These are phyloP conservation scores for Fraxinus ornus DNA, from an alignment of 305 asterid species.

Conservation along the genomic window DNA sequence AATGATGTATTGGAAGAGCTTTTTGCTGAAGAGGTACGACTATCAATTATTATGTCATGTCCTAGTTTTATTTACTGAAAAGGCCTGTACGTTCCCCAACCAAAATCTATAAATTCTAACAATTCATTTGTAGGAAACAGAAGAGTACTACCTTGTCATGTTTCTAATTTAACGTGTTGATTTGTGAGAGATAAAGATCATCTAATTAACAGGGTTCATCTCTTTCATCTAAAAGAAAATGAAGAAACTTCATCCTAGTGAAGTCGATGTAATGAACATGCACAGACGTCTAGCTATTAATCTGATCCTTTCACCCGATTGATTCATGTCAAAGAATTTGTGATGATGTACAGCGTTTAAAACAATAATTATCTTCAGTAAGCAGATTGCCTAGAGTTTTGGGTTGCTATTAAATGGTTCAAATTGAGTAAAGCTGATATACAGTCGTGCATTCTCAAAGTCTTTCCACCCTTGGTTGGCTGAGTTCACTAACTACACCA, in stretches of 20 bases:
- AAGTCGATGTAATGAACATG: background rate
- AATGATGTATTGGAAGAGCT: constrained; percentile 84
- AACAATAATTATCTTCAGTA: background rate
- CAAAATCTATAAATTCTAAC: background rate
- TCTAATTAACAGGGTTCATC: background rate
- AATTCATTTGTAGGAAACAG: background rate
- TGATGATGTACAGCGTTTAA: background rate
- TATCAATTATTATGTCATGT: background rate
- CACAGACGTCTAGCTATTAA: background rate
- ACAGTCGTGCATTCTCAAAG: background rate
- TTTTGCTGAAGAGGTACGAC: constrained; percentile 82
- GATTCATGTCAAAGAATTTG: background rate
- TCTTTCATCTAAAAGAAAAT: background rate
- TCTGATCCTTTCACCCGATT: background rate
- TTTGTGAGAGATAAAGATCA: background rate
- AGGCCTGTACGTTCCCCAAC: background rate
- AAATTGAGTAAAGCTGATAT: background rate
- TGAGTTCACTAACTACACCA: background rate
- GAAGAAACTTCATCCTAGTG: too few relatives aligned
- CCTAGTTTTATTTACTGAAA: background rate
- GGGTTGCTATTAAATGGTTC: background rate
- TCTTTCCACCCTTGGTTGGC: background rate
- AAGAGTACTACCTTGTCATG: too few relatives aligned
- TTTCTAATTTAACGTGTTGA: too few relatives aligned
- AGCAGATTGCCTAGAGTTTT: background rate